Base-by-base conservation (phyloP, 2,329 filamentous ascomycete species). In the Dothistroma septosporum region DNA sequence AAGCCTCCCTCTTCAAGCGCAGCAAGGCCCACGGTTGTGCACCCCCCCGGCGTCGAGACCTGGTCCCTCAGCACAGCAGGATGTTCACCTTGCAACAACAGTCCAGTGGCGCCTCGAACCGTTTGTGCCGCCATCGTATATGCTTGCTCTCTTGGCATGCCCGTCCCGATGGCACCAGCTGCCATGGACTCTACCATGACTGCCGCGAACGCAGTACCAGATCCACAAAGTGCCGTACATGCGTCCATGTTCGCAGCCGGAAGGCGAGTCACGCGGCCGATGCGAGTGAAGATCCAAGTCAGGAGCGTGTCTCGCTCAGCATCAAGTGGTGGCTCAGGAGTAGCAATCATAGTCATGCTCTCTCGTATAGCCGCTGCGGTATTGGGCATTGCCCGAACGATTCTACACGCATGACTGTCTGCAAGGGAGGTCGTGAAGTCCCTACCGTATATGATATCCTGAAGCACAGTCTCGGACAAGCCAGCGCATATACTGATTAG, bases 371-470 rank as follows among this genome's bases (percentile, higher is more conserved):
- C 82, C 28, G 87, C 87, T 11, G 91, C 90, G 0, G 89, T 92
- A 78, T 95, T 95, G 68, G 91, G 91, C 85, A 95, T 91, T 58
- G 88, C 90, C 33, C 91, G 83, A 4, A 95, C 87, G 49, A 94
- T 82, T 47, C 83, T 80, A 75, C 85, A 89, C 44, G 79, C 77
- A 31, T 80, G 78, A 58, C 78, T 76, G 63, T 80, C 75, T n/a
- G 76, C 75, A n/a, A 68, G 69, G 41, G 81, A 78, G 21, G 81
- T 76, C 10, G 79, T 77, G 8, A 12, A 11, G 31, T n/a, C n/a
- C 24, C n/a, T 35, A 28, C 82, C 81, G 69, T 82, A 81, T 68
- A 93, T 76, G 33, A 84, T 82, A 16, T 77, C 76, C 70, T 87
- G 83, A 64, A 61, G 16, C 69, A 92, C 85, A 53, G 83, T 75